These are phyloP conservation scores for Cryptococcus neoformans DNA, from an alignment of 1,284 basidiomycete genomes.

Conservation along the genomic window DNA sequence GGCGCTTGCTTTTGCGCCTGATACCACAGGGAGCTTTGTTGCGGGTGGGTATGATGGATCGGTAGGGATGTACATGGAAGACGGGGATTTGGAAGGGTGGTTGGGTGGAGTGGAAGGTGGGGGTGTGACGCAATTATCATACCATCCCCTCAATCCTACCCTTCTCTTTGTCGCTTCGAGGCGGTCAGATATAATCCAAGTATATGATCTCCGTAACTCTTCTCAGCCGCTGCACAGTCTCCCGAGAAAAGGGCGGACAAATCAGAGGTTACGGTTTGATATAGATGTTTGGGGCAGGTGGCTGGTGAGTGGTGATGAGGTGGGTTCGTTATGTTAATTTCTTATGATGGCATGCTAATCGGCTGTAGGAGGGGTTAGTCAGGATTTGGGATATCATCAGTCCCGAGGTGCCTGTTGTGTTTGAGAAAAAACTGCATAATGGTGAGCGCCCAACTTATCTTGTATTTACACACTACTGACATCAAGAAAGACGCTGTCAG, in stretches of 20 bases:
- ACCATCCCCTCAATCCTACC: constrained; percentile 69
- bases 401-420: not conserved
- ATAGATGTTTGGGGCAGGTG: constrained; percentile 68
- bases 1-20: constrained; percentile 68
- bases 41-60: constrained; percentile 61
- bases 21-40: constrained; percentile 67
- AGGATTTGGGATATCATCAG: constrained; percentile 37
- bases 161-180: constrained; percentile 76
- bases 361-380: constrained; percentile 23
- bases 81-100: constrained; percentile 55
- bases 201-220: constrained; percentile 72
- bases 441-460: constrained; percentile 10
- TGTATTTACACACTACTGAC: too few species aligned
- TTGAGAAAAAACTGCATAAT: constrained; percentile 15
- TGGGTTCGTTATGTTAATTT: constrained; percentile 40
- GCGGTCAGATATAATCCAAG: constrained; percentile 61
- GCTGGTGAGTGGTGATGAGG: constrained; percentile 69
- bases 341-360: not conserved
- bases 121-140: constrained; percentile 73
- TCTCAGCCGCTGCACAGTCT: constrained; percentile 34
- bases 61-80: constrained; percentile 71
- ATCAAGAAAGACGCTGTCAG: constrained; percentile 32
- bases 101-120: constrained; percentile 61
- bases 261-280: constrained; percentile 75
- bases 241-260: constrained; percentile 54